Evolutionary conservation across 768 basidiomycete genomes (phyloP), one percentile per base, ranked within the genome.

Genomic region (Boletus bicolor): DNA sequence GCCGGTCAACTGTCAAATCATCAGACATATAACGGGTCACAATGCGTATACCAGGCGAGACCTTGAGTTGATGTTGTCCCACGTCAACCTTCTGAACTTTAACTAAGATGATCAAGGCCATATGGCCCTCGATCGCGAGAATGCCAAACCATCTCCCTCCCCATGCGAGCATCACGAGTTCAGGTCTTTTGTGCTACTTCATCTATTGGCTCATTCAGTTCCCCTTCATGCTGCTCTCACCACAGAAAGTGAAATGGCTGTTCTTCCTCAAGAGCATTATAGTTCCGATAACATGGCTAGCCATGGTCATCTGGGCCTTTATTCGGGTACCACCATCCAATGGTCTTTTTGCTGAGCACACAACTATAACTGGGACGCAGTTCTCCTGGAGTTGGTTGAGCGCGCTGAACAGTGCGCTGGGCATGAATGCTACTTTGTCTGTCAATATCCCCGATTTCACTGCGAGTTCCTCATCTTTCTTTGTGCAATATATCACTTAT

Each of bases 381-480:
- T 73, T 85, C 42, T 79, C 80, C 10, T 91, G 89, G 86, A 85
- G 82, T 5, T 93, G 89, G 89, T 72, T 96, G 38, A 78, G 79
- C 54, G 83, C 85, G 0, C 65, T 96, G 56, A 94, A 92, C 66
- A 86, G 86, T 54, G 85, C 86, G 4, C 72, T 94, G 9, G 91
- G 89, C 0, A 78, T 80, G 53, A 93, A 86, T 69, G 77, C 87
- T 5, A 89, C 86, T 10, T 73, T 90, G 12, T 79, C 85, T 0
- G 84, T 89, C 56, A 92, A 92, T 64, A 91, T 92, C 53, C 87
- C 91, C 8, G 93, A 95, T 70, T 92, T 94, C 62, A 91, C 91
- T 14, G 74, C 77, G 55, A 50, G 72, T 4, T 35, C 7, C 4
- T 42, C 15, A 9, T 9, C 41, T 44, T 26, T 70, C 8, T 41